phyloP scores from a whole-genome alignment of 1,139 yeast genomes.

The Yamadazyma dendronema region DNA sequence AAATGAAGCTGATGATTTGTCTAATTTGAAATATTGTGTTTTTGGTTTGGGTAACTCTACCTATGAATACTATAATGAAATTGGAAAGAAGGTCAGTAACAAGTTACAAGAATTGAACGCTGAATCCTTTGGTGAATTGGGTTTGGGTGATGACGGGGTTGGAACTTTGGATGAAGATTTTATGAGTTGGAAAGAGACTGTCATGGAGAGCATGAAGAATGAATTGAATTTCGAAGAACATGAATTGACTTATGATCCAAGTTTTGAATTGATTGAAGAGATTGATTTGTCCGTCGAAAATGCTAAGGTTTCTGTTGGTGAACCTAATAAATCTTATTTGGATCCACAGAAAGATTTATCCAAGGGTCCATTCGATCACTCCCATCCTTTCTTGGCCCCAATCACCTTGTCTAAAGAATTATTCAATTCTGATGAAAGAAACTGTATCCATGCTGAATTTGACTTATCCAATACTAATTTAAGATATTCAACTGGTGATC shows the following conservation, averaged over 20 bases:
- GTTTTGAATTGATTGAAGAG: slow-evolving; percentile 48
- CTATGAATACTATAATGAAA: slow-evolving; percentile 85
- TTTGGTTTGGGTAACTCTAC: slow-evolving; percentile 94
- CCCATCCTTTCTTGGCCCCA: slow-evolving; percentile 82
- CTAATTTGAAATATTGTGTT: slow-evolving; percentile 65
- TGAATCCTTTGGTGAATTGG: slow-evolving; percentile 64
- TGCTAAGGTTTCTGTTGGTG: slow-evolving; percentile 69
- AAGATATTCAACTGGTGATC: slow-evolving; percentile 93
- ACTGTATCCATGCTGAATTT: slow-evolving; percentile 88
- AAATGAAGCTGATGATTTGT: slow-evolving; percentile 58
- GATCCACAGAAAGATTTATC: slow-evolving; percentile 40
- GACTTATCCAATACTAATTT: slow-evolving; percentile 74
- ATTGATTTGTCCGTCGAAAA: slow-evolving; percentile 30
- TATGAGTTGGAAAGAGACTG: slow-evolving; percentile 84
- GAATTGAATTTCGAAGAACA: slow-evolving; percentile 69
- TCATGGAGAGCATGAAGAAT: slow-evolving; percentile 65
- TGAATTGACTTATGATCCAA: slow-evolving; percentile 76
- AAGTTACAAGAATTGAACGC: slow-evolving; percentile 65
- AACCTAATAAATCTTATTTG: slow-evolving; percentile 67
- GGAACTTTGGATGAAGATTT: slow-evolving; percentile 96
- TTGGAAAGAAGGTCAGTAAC: slow-evolving; percentile 59
- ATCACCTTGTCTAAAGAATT: slow-evolving; percentile 63
- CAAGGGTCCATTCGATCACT: slow-evolving; percentile 79
- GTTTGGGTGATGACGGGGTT: slow-evolving; percentile 93
- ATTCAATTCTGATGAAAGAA: slow-evolving; percentile 63